These are phyloP conservation scores for Fraxinus xanthoxyloides DNA, from an alignment of 305 asterid genomes.

Conservation along the genomic window DNA sequence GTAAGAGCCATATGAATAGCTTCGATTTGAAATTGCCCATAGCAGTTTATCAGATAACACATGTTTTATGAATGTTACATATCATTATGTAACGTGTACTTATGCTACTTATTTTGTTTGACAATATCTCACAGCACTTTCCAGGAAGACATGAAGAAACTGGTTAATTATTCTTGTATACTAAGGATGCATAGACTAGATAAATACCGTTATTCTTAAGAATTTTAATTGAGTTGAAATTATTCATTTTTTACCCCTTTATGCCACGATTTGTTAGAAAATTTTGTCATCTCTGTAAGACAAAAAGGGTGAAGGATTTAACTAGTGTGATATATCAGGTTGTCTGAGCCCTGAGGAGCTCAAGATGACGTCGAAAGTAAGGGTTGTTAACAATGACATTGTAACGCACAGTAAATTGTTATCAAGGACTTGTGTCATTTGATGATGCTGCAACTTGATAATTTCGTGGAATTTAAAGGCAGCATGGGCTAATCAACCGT, in stretches of 20 bases:
- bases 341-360: neutral
- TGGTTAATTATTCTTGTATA: neutral
- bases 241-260: neutral
- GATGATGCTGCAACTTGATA: neutral
- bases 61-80: constrained; percentile 16
- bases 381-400: neutral
- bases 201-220: neutral
- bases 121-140: neutral
- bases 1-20: constrained; percentile 34
- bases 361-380: neutral
- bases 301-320: neutral
- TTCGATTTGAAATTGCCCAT: constrained; percentile 1
- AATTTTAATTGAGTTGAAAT: neutral
- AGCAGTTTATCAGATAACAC: neutral
- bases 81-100: neutral
- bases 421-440: neutral
- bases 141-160: neutral
- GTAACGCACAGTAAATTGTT: neutral
- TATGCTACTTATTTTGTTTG: neutral
- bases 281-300: neutral
- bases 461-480: neutral
- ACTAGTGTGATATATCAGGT: neutral
- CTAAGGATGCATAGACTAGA: neutral
- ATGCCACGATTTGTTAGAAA: neutral
- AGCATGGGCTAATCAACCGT: neutral